Evolutionary conservation across 805 yeast species (phyloP), one percentile per base, ranked within the genome.

Genomic region (Teunomyces panamensis): DNA sequence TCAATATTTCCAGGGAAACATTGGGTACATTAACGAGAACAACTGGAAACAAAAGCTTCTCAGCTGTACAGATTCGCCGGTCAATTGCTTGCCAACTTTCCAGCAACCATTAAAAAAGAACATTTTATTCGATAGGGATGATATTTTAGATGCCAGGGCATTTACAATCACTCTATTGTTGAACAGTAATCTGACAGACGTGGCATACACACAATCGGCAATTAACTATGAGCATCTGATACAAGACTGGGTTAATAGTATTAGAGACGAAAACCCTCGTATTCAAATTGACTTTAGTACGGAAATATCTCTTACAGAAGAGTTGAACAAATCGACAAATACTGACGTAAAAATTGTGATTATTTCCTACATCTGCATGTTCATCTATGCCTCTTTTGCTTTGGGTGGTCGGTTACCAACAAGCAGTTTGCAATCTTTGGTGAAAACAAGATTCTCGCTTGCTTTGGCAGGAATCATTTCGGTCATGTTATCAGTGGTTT

Each of bases 401-500:
- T 73, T 92, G 17, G 87, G 89, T 1, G 82, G 87, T 2, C 71
- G 71, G n/a, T 51, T 78, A 5, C 82, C 82, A 5, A 68, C 69
- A 3, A 43, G 62, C 36, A n/a, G 53, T 62, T n/a, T 62, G 26
- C 56, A 64, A 16, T 64, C 57, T 33, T 65, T 78, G 17, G 63
- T 73, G 4, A 56, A 70, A 43, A 84, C 95, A 1, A 79, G 95
- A 52, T 80, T 89, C 56, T 74, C 83, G 13, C 71, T 92, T 17
- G 98, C 97, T 0, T 67, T 89, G 33, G 75, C 84, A n/a, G 99
- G 98, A 1, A 87, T 92, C 20, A 49, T 81, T 4, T 86, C 91
- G 33, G 96, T 94, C 10, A 66, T 89, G 20, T 64, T 89, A 8
- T 90, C 97, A 0, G 96, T 92, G 0, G 64, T 80, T 0, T 78